A percentile compares a stretch with the other conserved stretches of the same genome.
phyloP scores from a whole-genome alignment of 495 filamentous ascomycete species.

The Darksidea phi region DNA sequence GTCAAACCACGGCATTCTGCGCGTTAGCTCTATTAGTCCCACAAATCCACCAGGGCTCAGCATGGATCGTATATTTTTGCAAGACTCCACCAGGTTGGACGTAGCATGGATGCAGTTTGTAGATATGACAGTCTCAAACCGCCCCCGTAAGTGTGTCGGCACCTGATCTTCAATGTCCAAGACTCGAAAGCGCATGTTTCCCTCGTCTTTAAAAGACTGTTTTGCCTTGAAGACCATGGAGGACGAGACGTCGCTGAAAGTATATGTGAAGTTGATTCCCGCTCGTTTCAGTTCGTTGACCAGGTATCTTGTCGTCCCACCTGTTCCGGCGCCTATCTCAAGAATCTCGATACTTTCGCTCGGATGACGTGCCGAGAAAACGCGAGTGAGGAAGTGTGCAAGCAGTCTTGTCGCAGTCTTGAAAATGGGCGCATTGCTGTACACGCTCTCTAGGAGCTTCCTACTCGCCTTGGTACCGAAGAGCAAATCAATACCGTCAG shows the following conservation, averaged over 20 bases:
- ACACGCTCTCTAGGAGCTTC: neutral
- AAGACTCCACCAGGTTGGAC: slow-evolving; percentile 36
- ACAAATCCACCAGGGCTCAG: slow-evolving; percentile 48
- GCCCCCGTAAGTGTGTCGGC: no score
- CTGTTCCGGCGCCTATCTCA: slow-evolving; percentile 9
- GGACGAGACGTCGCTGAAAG: slow-evolving; percentile 47
- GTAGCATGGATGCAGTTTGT: slow-evolving; percentile 54
- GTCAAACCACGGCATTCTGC: slow-evolving; percentile 46
- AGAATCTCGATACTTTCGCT: neutral
- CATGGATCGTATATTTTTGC: slow-evolving; percentile 40
- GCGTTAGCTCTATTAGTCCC: slow-evolving; percentile 49
- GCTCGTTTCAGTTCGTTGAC: neutral
- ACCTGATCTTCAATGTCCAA: slow-evolving; percentile 19
- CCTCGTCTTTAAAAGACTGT: slow-evolving; percentile 33
- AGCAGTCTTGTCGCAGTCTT: neutral
- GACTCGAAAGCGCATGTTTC: slow-evolving; percentile 21
- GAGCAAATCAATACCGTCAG: neutral
- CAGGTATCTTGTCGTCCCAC: slow-evolving; percentile 1
- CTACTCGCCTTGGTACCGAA: neutral
- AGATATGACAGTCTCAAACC: no score
- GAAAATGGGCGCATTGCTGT: slow-evolving; percentile 4
- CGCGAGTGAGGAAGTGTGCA: neutral
- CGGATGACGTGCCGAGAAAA: neutral
- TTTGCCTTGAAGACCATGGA: slow-evolving; percentile 33
- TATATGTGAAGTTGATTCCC: slow-evolving; percentile 42